A percentile compares a stretch with the other conserved stretches of the same genome.
Evolutionary conservation across 2,329 filamentous ascomycete species (phyloP).

Genomic region (Hypocreales sp.): DNA sequence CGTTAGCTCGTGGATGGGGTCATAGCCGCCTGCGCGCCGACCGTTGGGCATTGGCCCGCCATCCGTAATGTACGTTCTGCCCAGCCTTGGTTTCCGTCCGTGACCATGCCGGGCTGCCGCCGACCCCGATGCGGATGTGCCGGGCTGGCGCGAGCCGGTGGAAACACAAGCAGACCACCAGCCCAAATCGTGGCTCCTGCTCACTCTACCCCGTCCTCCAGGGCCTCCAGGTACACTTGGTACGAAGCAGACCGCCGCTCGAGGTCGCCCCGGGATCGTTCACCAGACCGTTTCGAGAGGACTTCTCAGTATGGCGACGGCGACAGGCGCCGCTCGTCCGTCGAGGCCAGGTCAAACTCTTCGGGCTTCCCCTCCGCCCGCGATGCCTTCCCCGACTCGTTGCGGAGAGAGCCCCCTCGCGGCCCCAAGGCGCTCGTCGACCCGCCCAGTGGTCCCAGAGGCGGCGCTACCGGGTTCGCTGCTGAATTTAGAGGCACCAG

Average conservation of each 20-base stretch:
- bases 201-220: conserved; percentile 10
- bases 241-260: conserved; percentile 50
- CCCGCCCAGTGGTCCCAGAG: conserved; percentile 49
- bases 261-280: conserved; percentile 52
- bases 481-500: conserved; percentile 43
- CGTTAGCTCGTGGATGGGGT: no score
- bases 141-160: background rate
- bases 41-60: conserved; percentile 7
- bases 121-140: background rate
- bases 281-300: conserved; percentile 48
- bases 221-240: conserved; percentile 40
- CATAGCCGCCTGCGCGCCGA: conserved; percentile 3
- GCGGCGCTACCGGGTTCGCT: conserved; percentile 47
- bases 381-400: conserved; percentile 38
- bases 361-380: conserved; percentile 45
- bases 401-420: conserved; percentile 56
- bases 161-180: no score
- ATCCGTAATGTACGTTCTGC: conserved; percentile 9
- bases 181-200: background rate
- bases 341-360: conserved; percentile 39
- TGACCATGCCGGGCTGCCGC: conserved; percentile 1
- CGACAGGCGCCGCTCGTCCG: conserved; percentile 54
- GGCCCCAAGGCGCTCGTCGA: conserved; percentile 70
- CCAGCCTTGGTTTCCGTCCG: background rate
- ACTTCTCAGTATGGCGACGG: conserved; percentile 40